Base-by-base conservation (phyloP, 176 grass and related monocot species). In the Carex parvula region DNA sequence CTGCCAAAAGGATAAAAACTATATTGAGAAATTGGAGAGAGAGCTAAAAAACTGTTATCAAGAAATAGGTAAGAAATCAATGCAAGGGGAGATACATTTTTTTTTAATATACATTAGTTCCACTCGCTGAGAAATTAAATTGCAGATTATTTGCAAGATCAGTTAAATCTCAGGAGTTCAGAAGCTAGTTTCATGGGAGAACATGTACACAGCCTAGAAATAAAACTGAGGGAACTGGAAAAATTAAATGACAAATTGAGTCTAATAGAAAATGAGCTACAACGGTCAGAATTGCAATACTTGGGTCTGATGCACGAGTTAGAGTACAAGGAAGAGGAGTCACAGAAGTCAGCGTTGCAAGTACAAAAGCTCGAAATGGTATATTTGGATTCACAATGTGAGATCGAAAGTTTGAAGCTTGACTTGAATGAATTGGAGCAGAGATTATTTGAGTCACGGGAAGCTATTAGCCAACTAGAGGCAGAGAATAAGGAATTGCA, bases 351-450 rank as follows among this genome's bases (percentile, higher is more conserved):
- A 82, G 75, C 65, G 21, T 84, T 86, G 79, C 86, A 91, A 86
- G 88, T 94, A 91, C 81, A 95, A 69, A 94, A 89, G 55, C 91
- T 94, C 64, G 92, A 98, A 84, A 88, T 29, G 72, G 17, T 65
- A 79, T 70, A 83, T 89, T 86, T 98, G 82, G 95, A 98, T 90
- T 93, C 86, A 15, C 95, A 95, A 85, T 98, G 95, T 72, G 95
- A 98, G 89, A 88, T 94, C 73, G 95, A 98, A 88, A 93, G 92
- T 86, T 93, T 98, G 86, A 98, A 95, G 87, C 95, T 98, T 86
- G 95, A 98, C 50, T 69, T 93, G 80, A 93, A 91, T 90, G 90
- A 88, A 80, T 50, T 91, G 87, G 92, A 98, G 64, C 89, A 95
- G 85, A 93, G 89, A 83, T 80, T 90, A 50, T 85, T 86, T 83